Conservation (phyloP, 345 rosid species). For the Anacardium occidentale region DNA sequence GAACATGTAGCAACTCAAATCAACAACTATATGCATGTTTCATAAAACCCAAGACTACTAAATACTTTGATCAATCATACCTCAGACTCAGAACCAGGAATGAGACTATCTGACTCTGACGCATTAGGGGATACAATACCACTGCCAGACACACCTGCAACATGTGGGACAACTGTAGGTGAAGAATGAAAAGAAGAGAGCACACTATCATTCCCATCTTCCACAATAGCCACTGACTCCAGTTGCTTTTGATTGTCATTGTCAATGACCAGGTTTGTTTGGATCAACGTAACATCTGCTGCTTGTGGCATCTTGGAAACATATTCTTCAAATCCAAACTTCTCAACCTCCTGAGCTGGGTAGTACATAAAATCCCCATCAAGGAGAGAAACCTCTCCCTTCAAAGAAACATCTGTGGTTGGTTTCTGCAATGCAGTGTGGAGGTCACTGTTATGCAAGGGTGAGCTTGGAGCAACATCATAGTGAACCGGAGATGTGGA, state of each 20-base stretch:
- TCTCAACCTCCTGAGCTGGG: conserved; percentile 25
- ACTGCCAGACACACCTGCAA: conserved; percentile 26
- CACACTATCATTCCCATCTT: conserved; percentile 18
- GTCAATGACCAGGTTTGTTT: conserved; percentile 25
- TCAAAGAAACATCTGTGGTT: conserved; percentile 14
- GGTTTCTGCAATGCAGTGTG: conserved; percentile 16
- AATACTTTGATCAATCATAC: conserved; percentile 19
- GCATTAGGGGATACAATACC: conserved; percentile 27
- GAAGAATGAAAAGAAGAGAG: conserved; percentile 30
- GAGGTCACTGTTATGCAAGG: conserved; percentile 16
- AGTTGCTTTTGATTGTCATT: conserved; percentile 27
- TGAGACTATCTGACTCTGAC: conserved; percentile 21
- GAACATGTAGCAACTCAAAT: not conserved
- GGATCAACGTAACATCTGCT: conserved; percentile 23
- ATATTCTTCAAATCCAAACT: conserved; percentile 25
- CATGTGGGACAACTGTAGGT: conserved; percentile 22
- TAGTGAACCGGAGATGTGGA: conserved; percentile 2
- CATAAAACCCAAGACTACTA: not conserved
- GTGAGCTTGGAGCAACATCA: conserved; percentile 20
- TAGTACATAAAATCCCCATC: conserved; percentile 24
- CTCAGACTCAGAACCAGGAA: conserved; percentile 34
- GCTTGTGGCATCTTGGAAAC: conserved; percentile 22
- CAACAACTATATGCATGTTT: conserved; percentile 4
- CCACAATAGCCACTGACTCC: conserved; percentile 18
- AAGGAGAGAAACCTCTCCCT: conserved; percentile 24